A percentile compares a stretch with the other conserved stretches of the same genome.
Evolutionary conservation across 2,329 filamentous ascomycete genomes (phyloP).

Genomic region (Paecilomyces formosus): DNA sequence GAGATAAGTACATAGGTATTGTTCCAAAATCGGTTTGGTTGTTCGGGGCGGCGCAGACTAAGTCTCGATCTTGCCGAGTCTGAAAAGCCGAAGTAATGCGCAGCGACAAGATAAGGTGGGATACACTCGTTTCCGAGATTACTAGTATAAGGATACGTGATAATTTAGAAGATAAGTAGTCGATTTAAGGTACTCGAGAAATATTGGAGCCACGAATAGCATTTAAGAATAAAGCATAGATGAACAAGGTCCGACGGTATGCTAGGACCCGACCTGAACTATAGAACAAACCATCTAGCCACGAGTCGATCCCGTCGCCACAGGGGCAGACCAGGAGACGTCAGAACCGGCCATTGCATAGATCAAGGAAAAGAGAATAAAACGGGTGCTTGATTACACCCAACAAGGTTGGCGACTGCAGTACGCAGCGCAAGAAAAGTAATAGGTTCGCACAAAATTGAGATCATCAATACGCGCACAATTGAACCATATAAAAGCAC

Average conservation of each 20-base stretch:
- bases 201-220: neutral
- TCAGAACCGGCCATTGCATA: constrained; percentile 39
- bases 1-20: too few species aligned
- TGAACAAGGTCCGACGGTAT: constrained; percentile 1
- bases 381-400: constrained; percentile 1
- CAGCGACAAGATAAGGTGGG: too few species aligned
- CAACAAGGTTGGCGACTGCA: neutral
- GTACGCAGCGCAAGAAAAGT: neutral
- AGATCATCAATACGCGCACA: neutral
- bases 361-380: constrained; percentile 10
- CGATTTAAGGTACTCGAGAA: neutral
- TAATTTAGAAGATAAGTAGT: too few species aligned
- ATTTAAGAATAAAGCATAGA: neutral
- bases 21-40: too few species aligned
- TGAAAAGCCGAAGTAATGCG: too few species aligned
- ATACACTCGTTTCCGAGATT: too few species aligned
- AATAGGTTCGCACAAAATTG: constrained; percentile 5
- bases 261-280: neutral
- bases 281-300: constrained; percentile 22
- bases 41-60: too few species aligned
- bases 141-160: too few species aligned
- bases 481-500: constrained; percentile 13
- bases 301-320: constrained; percentile 42
- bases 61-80: too few species aligned
- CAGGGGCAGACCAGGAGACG: constrained; percentile 33